Base-by-base conservation (phyloP, 768 basidiomycete species). In the Kwoniella dejecticola region DNA sequence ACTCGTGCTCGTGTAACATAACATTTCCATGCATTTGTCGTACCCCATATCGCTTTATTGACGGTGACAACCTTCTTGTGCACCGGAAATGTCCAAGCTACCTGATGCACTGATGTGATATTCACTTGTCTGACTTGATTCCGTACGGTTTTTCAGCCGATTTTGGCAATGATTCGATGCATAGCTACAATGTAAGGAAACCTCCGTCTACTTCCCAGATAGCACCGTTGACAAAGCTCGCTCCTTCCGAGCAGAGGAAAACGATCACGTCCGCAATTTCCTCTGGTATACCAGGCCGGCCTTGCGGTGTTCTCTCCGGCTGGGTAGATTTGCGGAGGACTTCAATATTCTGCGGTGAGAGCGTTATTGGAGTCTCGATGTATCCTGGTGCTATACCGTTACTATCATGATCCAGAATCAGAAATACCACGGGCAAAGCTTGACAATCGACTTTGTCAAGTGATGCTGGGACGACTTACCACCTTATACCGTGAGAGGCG, bases 151-250 rank as follows among this genome's bases (percentile, higher is more conserved):
- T n/a, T n/a, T n/a, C n/a, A n/a, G n/a, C n/a, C n/a, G n/a, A n/a
- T n/a, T n/a, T n/a, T n/a, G n/a, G n/a, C n/a, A n/a, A n/a, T n/a
- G n/a, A n/a, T n/a, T n/a, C n/a, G n/a, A n/a, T n/a, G n/a, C n/a
- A n/a, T n/a, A 2, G 4, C 19, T 46, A 57, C 21, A 57, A 42
- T 27, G n/a, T 21, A 3, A 57, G 19, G 29, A 57, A 57, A n/a
- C 55, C 55, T 15, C 55, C 55, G 21, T 57, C 55, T 11, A 57
- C 55, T 26, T 57, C 55, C 55, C 58, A 60, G 13, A 60, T 57
- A 26, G 55, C 55, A 27, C 55, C 55, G 24, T 57, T 57, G n/a
- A 57, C 55, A 21, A 45, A 57, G 11, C 40, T 44, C 15, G 55
- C 55, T 13, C 55, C 55, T 57, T 57, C 24, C 12, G 40, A 27